These are phyloP conservation scores for Vigna trinervia DNA, from an alignment of 306 rosid genomes.

Conservation along the genomic window DNA sequence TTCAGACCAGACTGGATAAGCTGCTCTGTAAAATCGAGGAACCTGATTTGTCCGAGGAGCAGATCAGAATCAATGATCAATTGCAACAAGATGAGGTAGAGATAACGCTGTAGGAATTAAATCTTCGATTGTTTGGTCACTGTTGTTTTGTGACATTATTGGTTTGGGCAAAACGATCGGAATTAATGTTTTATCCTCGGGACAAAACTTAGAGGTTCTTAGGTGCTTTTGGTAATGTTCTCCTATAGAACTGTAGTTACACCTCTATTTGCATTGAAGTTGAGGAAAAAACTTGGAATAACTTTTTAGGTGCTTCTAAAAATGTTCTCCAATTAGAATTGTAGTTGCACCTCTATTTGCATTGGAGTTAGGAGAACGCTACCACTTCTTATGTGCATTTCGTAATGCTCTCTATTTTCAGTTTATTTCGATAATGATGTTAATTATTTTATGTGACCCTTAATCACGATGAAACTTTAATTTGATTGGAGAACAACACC, in stretches of 20 bases:
- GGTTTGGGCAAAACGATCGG: neutral
- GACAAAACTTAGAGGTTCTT: neutral
- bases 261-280: no score
- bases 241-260: neutral
- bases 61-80: constrained; percentile 67
- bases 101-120: neutral
- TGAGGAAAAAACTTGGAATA: no score
- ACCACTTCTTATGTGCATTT: neutral
- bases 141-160: constrained; percentile 8
- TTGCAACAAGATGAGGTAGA: constrained; percentile 88
- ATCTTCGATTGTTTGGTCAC: neutral
- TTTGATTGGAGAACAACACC: neutral
- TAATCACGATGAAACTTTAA: neutral
- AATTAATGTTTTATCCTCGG: neutral
- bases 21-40: constrained; percentile 46
- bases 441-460: neutral
- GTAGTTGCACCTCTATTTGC: neutral
- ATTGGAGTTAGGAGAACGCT: neutral
- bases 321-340: neutral
- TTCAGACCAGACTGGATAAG: constrained; percentile 56
- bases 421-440: neutral
- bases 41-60: constrained; percentile 67
- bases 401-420: neutral
- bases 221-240: neutral
- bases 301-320: no score